phyloP scores from a whole-genome alignment of 768 basidiomycete species.

The Pleurotus giganteus region DNA sequence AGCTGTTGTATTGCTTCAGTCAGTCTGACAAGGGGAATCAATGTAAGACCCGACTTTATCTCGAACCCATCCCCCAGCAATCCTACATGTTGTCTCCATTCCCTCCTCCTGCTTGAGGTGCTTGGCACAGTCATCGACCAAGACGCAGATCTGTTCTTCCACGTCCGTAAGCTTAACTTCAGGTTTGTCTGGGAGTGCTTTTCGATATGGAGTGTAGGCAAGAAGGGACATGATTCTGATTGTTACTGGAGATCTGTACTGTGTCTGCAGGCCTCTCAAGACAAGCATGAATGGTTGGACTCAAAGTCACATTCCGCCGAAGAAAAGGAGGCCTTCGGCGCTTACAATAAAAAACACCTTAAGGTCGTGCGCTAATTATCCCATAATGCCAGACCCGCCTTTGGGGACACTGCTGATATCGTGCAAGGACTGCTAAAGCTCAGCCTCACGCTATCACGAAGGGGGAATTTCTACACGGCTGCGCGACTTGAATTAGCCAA shows the following conservation, averaged over 20 bases:
- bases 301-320: background rate
- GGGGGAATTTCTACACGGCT: too few relatives aligned
- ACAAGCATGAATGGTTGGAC: background rate
- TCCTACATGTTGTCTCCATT: conserved; percentile 69
- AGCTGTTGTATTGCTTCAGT: conserved; percentile 46
- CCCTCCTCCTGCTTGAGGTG: conserved; percentile 51
- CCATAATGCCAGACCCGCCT: too few relatives aligned
- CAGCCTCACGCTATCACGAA: too few relatives aligned
- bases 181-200: conserved; percentile 23
- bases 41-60: conserved; percentile 72
- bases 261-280: background rate
- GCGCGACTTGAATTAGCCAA: too few relatives aligned
- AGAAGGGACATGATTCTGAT: conserved; percentile 4
- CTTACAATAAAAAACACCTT: too few relatives aligned
- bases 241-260: background rate
- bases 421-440: too few relatives aligned
- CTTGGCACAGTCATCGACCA: conserved; percentile 78
- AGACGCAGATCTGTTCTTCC: conserved; percentile 67
- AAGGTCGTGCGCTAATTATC: too few relatives aligned
- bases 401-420: too few relatives aligned
- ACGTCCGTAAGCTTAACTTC: conserved; percentile 59
- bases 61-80: conserved; percentile 98
- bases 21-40: background rate
- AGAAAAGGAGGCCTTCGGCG: too few relatives aligned
- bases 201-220: conserved; percentile 7